Conservation (phyloP, 495 filamentous ascomycete species). For the Penicillium paradoxum region DNA sequence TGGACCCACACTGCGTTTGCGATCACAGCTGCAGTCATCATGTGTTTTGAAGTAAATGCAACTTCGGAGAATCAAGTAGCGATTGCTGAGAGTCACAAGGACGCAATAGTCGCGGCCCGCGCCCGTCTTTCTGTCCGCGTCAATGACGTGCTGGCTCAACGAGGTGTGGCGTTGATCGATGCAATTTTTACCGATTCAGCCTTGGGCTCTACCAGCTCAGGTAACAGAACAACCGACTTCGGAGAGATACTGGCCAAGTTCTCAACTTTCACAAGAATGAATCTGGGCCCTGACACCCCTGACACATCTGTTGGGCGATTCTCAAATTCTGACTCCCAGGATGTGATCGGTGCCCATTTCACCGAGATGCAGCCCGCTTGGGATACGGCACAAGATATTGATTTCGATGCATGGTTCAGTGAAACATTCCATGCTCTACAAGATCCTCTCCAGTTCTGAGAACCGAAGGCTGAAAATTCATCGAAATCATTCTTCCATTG, state of each 20-base stretch:
- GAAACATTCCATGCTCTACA: conserved; percentile 24
- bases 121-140: conserved; percentile 19
- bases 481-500: not conserved
- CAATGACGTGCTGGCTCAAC: conserved; percentile 25
- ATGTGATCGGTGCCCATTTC: conserved; percentile 13
- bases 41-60: conserved; percentile 29
- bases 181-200: conserved; percentile 24
- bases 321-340: conserved; percentile 12
- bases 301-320: conserved; percentile 18
- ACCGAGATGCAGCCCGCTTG: conserved; percentile 21
- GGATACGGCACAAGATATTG: conserved; percentile 23
- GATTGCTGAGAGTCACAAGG: conserved; percentile 18
- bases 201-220: not conserved
- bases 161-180: conserved; percentile 30
- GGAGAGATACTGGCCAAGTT: conserved; percentile 24
- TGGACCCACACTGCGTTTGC: conserved; percentile 33
- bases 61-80: conserved; percentile 10
- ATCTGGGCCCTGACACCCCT: conserved; percentile 8
- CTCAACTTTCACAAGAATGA: conserved; percentile 20
- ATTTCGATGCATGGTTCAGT: conserved; percentile 30
- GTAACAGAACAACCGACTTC: conserved; percentile 18
- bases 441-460: conserved; percentile 2
- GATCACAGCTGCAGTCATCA: conserved; percentile 29
- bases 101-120: conserved; percentile 22
- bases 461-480: no score